Evolutionary conservation across 129 eudicot genomes (phyloP), one percentile per base, ranked within the genome.

Genomic region (Pittosporum tobira): DNA sequence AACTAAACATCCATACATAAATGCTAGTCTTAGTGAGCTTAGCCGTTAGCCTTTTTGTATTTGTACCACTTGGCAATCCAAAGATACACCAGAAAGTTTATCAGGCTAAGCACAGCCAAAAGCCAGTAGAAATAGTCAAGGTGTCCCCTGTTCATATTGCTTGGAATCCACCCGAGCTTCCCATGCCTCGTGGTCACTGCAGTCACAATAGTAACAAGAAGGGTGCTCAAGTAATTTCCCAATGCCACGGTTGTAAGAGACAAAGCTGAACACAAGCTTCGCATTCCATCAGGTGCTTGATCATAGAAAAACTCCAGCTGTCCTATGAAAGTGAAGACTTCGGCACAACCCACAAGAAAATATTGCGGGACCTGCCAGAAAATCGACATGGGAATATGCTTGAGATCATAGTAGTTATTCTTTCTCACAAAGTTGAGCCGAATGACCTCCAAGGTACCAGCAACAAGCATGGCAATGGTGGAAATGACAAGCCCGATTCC

Each of bases 281-380:
- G 72, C 94, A 84, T 84, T 0, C 82, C 82, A 46, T 84, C 94
- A 1, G 94, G 94, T 5, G 94, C 87, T 67, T 84, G 88, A 36
- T 80, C 88, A 48, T 84, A 81, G 65, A 81, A 84, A 61, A 84
- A 84, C 71, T 84, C 88, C 20, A 81, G 19, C 47, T 81, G 86
- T 6, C 88, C 94, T 0, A 84, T 72, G 24, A 80, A 80, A 14
- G 82, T 80, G 45, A 84, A 84, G 1, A 84, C 90, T 71, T 87
- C 95, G 0, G 95, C 95, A 31, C 90, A 82, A 11, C 95, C 95
- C 12, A 86, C 54, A 29, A 86, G 51, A 57, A 86, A 82, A 43
- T 82, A 86, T 53, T 86, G 95, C 0, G 95, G 95, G 14, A 82
- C 84, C 36, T 86, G 90, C 95, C 95, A 86, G 56, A 86, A 86